Evolutionary conservation across 768 basidiomycete genomes (phyloP).

Genomic region (Gymnopilus dilepis): DNA sequence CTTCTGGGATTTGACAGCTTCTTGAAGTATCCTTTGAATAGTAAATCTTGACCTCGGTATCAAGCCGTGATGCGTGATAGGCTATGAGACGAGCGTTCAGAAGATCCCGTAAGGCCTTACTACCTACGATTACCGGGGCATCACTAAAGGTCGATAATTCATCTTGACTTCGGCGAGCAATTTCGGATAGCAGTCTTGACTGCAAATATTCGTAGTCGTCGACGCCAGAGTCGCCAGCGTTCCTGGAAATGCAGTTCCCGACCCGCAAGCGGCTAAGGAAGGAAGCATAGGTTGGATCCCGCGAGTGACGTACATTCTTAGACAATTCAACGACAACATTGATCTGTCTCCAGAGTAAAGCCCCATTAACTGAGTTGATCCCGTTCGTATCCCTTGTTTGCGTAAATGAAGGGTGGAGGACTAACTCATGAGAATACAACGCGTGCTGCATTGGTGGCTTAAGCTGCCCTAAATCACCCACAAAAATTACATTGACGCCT

Average conservation of each 20-base stretch:
- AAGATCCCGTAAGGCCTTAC: conserved; percentile 1
- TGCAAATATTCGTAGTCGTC: background rate
- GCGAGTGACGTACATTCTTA: conserved; percentile 10
- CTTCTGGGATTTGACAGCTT: background rate
- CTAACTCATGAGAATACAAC: conserved; percentile 11
- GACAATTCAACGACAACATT: conserved; percentile 8
- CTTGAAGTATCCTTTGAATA: background rate
- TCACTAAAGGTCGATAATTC: background rate
- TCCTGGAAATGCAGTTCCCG: background rate
- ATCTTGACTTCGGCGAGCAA: background rate
- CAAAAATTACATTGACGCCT: conserved; percentile 20
- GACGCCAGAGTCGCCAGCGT: background rate
- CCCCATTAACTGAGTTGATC: conserved; percentile 9
- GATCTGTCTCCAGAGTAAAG: conserved; percentile 20
- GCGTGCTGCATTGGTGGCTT: conserved; percentile 14
- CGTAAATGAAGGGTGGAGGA: conserved; percentile 12
- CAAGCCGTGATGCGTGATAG: background rate
- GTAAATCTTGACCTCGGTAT: background rate
- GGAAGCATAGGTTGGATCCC: conserved; percentile 5
- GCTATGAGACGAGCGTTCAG: background rate
- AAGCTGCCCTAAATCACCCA: conserved; percentile 20
- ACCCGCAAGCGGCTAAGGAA: conserved; percentile 12
- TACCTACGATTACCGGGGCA: conserved; percentile 9
- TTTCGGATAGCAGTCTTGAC: background rate
- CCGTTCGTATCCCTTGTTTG: conserved; percentile 8